Percentiles rank a stretch among this genome's conserved stretches.
Evolutionary conservation across 2,329 filamentous ascomycete genomes (phyloP).

Genomic region (Proliferodiscus dingleyae): DNA sequence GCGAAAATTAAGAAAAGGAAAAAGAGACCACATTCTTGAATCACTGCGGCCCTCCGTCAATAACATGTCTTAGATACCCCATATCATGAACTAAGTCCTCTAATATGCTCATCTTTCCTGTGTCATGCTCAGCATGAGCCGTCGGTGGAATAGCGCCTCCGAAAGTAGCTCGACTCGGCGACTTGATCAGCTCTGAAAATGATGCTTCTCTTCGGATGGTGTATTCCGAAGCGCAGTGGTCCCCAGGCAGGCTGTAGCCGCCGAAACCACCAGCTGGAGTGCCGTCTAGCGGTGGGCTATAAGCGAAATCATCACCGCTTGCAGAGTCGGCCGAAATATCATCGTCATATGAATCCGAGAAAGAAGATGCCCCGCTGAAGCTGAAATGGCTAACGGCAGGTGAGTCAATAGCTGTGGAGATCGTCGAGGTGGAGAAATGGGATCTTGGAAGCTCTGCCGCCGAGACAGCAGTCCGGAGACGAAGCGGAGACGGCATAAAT

Average conservation of each 20-base stretch:
- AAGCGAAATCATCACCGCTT: slow-evolving; percentile 25
- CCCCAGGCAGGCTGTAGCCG: slow-evolving; percentile 23
- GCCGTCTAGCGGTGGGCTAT: slow-evolving; percentile 14
- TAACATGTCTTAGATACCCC: slow-evolving; percentile 45
- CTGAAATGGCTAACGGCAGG: slow-evolving; percentile 25
- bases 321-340: slow-evolving; percentile 18
- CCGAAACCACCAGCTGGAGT: slow-evolving; percentile 13
- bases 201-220: slow-evolving; percentile 13
- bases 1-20: neutral
- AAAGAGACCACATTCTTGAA: neutral
- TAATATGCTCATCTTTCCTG: slow-evolving; percentile 33
- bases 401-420: slow-evolving; percentile 23
- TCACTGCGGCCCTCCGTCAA: slow-evolving; percentile 25
- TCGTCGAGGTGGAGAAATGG: slow-evolving; percentile 29
- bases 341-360: slow-evolving; percentile 20
- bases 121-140: slow-evolving; percentile 13
- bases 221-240: slow-evolving; percentile 16
- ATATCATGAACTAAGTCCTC: slow-evolving; percentile 46
- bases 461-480: slow-evolving; percentile 14
- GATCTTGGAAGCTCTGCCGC: slow-evolving; percentile 22
- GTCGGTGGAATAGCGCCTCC: slow-evolving; percentile 23
- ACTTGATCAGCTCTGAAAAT: slow-evolving; percentile 5
- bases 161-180: slow-evolving; percentile 9
- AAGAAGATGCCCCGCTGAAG: slow-evolving; percentile 19
- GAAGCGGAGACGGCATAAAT: slow-evolving; percentile 15